Evolutionary conservation across 176 grass and related monocot species (phyloP).

Genomic region (Thinopyrum elongatum): DNA sequence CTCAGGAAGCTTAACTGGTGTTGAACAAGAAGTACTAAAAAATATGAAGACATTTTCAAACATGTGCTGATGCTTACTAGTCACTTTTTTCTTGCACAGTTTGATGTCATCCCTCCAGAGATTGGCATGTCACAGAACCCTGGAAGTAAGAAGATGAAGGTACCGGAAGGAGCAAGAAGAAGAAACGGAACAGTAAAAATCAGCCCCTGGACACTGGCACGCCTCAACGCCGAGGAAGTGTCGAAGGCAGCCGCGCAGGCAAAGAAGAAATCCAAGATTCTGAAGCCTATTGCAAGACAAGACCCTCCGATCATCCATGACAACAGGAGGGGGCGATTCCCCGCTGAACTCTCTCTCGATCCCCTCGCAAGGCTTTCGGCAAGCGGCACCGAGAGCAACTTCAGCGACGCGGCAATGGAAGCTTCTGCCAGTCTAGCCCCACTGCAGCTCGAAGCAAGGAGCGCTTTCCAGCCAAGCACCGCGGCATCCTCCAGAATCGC

Average conservation of each 20-base stretch:
- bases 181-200: slow-evolving; percentile 77
- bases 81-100: slow-evolving; percentile 43
- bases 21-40: background rate
- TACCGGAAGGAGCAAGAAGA: slow-evolving; percentile 67
- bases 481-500: slow-evolving; percentile 49
- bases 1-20: background rate
- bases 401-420: slow-evolving; percentile 46
- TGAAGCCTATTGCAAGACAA: slow-evolving; percentile 66
- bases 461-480: slow-evolving; percentile 63
- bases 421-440: slow-evolving; percentile 68
- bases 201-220: slow-evolving; percentile 93
- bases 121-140: slow-evolving; percentile 60
- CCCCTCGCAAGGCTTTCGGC: slow-evolving; percentile 72
- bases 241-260: slow-evolving; percentile 86
- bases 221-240: slow-evolving; percentile 95
- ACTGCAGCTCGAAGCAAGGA: slow-evolving; percentile 87
- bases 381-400: slow-evolving; percentile 56
- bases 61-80: background rate
- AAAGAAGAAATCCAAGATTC: slow-evolving; percentile 84
- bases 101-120: slow-evolving; percentile 93
- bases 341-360: slow-evolving; percentile 66
- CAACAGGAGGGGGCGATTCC: slow-evolving; percentile 47
- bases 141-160: slow-evolving; percentile 55
- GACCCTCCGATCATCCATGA: slow-evolving; percentile 33
- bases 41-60: background rate